Conservation (phyloP, 163 green algal genomes). For the Scenedesmus sp. region DNA sequence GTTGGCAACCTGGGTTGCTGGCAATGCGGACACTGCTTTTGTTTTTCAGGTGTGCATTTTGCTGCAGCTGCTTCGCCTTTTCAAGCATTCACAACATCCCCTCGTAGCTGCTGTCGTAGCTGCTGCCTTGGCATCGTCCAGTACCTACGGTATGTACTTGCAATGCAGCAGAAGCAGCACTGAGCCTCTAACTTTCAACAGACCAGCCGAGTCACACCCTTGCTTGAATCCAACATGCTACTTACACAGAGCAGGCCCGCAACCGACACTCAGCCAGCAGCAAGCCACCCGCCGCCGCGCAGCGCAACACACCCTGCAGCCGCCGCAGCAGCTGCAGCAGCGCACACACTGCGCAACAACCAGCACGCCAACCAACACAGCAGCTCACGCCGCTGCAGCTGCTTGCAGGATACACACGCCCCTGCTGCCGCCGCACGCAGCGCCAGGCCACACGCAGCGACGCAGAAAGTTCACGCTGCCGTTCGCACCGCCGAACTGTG, state of each 20-base stretch:
- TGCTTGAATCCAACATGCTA: neutral
- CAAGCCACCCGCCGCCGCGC: neutral
- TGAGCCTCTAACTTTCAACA: too few relatives aligned
- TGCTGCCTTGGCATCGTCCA: too few relatives aligned
- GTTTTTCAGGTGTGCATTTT: too few relatives aligned
- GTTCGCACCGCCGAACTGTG: neutral
- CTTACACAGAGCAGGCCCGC: neutral
- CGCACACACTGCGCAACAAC: neutral
- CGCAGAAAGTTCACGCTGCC: neutral
- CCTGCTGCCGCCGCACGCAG: neutral
- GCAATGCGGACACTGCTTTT: too few relatives aligned
- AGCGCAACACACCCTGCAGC: neutral
- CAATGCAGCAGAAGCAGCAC: too few relatives aligned
- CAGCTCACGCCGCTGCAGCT: neutral
- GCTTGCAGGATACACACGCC: neutral
- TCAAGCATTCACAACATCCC: too few relatives aligned
- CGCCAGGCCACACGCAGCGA: neutral
- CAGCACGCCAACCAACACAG: neutral
- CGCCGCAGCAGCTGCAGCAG: neutral
- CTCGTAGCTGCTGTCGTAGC: too few relatives aligned
- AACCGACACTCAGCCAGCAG: neutral
- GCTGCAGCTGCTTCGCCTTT: too few relatives aligned
- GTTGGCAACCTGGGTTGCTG: too few relatives aligned
- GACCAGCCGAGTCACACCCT: too few relatives aligned
- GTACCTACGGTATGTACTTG: too few relatives aligned